Conservation (phyloP, 768 basidiomycete species). For the Lentinula raphanica region DNA sequence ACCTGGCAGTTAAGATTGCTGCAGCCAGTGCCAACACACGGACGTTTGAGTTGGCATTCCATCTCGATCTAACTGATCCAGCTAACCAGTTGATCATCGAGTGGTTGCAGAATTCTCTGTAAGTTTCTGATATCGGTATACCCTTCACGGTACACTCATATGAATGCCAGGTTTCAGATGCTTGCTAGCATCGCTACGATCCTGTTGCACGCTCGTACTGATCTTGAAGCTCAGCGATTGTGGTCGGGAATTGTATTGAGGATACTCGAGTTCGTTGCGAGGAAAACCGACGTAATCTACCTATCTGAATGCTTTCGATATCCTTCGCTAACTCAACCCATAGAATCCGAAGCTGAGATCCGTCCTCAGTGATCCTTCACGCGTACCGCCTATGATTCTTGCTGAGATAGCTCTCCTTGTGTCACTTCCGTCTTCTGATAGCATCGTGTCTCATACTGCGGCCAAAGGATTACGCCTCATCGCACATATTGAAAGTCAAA, state of each 20-base stretch:
- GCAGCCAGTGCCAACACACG: slow-evolving; percentile 45
- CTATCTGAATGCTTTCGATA: background rate
- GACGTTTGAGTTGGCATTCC: slow-evolving; percentile 38
- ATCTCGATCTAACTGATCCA: slow-evolving; percentile 34
- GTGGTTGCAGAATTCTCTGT: slow-evolving; percentile 24
- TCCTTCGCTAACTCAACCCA: background rate
- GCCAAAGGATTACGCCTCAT: slow-evolving; percentile 65
- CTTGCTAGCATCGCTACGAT: slow-evolving; percentile 50
- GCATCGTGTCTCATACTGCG: slow-evolving; percentile 60
- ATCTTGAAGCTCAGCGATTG: slow-evolving; percentile 58
- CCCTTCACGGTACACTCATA: background rate
- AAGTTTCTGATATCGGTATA: background rate
- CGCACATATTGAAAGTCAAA: slow-evolving; percentile 61
- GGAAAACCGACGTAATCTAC: slow-evolving; percentile 39
- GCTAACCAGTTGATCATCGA: slow-evolving; percentile 15
- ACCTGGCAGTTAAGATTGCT: slow-evolving; percentile 62
- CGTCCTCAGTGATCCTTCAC: slow-evolving; percentile 46
- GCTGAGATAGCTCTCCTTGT: slow-evolving; percentile 72
- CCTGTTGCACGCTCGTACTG: slow-evolving; percentile 53
- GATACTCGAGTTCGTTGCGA: slow-evolving; percentile 50
- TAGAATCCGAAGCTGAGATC: slow-evolving; percentile 20
- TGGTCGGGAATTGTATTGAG: slow-evolving; percentile 65
- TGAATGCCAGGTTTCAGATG: slow-evolving; percentile 14
- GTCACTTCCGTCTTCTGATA: slow-evolving; percentile 65
- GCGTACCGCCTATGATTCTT: slow-evolving; percentile 59